Base-by-base conservation (phyloP, 768 basidiomycete species). In the Coprinopsis sp. region DNA sequence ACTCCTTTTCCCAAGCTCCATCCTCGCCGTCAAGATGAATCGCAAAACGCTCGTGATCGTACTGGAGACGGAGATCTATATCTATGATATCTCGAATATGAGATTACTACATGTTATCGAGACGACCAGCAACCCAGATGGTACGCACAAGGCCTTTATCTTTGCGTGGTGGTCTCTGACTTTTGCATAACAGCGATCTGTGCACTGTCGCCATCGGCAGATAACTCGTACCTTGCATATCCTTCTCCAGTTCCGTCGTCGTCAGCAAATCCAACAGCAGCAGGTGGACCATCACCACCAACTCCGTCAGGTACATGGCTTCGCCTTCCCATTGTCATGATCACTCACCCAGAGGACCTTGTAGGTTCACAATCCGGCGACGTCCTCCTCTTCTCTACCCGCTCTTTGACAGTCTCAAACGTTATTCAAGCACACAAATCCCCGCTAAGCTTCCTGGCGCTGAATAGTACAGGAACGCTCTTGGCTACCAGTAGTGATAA, bases 1-100 rank as follows among this genome's bases (percentile, higher is more conserved):
- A 60, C 81, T 98, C 14, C 78, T 96, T 4, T 99, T 99, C 63
- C 96, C 96, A 1, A 93, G 92, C 1, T 91, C 91, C 3, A 94
- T 99, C 45, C 82, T 99, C 22, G 81, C 90, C n/a, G 95, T 99
- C 63, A 97, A 96, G 70, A 77, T 99, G 58, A 99, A 99, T 68
- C 82, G 96, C 44, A 95, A 96, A 67, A 88, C 92, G 0, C 80
- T 99, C 37, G 91, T 97, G 24, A 93, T 99, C 56, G 87, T 98
- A 5, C 79, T 99, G 39, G 96, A 97, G 62, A 79, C 79, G n/a
- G 94, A 97, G 65, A 97, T 99, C 37, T 99, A 99, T 71, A 92
- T 97, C 40, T 98, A 98, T 61, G 96, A 99, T 63, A 98, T 98
- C 58, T 90, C 87, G 38, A 99, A 97, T 55, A 98, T 99, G 96